These are phyloP conservation scores for Pythium aphanidermatum DNA, from an alignment of 352 stramenopile species.

Conservation along the genomic window DNA sequence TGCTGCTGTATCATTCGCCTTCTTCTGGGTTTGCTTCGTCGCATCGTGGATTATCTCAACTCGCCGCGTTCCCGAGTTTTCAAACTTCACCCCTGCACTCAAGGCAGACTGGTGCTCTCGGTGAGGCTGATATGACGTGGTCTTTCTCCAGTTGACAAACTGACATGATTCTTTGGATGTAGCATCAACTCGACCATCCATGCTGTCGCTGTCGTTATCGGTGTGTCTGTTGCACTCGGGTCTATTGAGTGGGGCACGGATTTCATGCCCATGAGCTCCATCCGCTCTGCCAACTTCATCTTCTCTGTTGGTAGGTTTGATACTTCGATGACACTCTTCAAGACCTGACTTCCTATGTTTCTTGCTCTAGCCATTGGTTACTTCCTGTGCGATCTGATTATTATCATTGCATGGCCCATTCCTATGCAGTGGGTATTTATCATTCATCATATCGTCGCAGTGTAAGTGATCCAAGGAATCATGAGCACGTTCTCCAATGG, in stretches of 20 bases:
- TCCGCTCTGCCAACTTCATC: constrained; percentile 68
- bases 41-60: constrained; percentile 53
- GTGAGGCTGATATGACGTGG: constrained; percentile 27
- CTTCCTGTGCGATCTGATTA: constrained; percentile 74
- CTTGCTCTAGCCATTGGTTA: constrained; percentile 61
- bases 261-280: constrained; percentile 69
- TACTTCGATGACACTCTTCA: neutral
- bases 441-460: constrained; percentile 71
- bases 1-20: constrained; percentile 41
- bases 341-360: neutral
- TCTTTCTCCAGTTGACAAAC: neutral
- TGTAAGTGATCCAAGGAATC: constrained; percentile 33
- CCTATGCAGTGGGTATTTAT: constrained; percentile 75
- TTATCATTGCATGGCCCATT: constrained; percentile 74
- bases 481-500: neutral
- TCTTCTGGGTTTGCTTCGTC: constrained; percentile 68
- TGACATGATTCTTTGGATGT: neutral
- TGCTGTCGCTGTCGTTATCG: constrained; percentile 51
- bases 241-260: constrained; percentile 54
- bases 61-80: constrained; percentile 54
- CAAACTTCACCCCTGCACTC: constrained; percentile 46
- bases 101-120: constrained; percentile 81
- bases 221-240: constrained; percentile 54
- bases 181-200: constrained; percentile 82
- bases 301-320: constrained; percentile 65